Percentiles rank a stretch among this genome's conserved stretches.
phyloP scores from a whole-genome alignment of 176 grass and related monocot genomes.

The Bromus sterilis region DNA sequence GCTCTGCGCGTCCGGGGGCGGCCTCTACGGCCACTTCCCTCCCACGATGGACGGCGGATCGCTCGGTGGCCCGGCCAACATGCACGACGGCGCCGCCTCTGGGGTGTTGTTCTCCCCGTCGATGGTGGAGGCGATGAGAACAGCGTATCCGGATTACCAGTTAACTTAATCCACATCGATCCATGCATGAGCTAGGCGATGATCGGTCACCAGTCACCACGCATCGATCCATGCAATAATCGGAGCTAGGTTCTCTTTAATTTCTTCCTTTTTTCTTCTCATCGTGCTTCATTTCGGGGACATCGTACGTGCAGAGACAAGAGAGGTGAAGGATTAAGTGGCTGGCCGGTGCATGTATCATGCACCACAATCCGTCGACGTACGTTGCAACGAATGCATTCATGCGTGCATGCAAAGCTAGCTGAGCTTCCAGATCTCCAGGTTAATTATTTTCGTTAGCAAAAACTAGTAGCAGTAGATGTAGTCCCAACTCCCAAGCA shows the following conservation, averaged over 20 bases:
- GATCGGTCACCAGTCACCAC: background rate
- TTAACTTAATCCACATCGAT: background rate
- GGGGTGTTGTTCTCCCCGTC: conserved; percentile 28
- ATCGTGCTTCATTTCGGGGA: background rate
- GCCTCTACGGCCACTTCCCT: conserved; percentile 23
- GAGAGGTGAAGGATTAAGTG: conserved; percentile 13
- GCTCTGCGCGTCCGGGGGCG: conserved; percentile 22
- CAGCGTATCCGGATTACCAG: conserved; percentile 1
- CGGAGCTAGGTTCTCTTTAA: background rate
- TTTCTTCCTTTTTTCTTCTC: background rate
- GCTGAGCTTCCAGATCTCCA: conserved; percentile 7
- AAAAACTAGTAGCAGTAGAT: background rate
- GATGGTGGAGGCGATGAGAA: conserved; percentile 25
- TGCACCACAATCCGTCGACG: background rate
- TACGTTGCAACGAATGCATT: background rate
- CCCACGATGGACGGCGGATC: background rate
- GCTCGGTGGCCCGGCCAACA: conserved; percentile 8
- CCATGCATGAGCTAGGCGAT: background rate
- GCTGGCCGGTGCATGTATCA: background rate
- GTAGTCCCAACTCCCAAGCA: background rate
- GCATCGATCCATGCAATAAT: conserved; percentile 16
- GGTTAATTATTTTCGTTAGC: conserved; percentile 3
- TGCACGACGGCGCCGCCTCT: background rate
- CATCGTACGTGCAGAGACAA: background rate
- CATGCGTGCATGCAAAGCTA: background rate